These are phyloP conservation scores for Pleurostoma richardsiae DNA, from an alignment of 2,329 filamentous ascomycete species.

Conservation along the genomic window DNA sequence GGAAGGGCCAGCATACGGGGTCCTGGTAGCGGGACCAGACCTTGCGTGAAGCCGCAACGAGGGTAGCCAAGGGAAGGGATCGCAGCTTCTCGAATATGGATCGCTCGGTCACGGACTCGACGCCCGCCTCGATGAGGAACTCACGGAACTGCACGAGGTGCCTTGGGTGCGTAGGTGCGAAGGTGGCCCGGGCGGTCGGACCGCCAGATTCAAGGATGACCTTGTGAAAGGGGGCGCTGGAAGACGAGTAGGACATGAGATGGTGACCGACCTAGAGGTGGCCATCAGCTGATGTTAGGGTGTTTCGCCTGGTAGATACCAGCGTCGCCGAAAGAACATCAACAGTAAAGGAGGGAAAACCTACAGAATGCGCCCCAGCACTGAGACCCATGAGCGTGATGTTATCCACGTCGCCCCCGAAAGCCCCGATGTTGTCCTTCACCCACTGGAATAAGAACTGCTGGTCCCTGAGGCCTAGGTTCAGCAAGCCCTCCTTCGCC, in stretches of 20 bases:
- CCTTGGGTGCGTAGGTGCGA: constrained; percentile 46
- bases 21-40: constrained; percentile 38
- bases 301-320: too few relatives aligned
- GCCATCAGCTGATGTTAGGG: neutral
- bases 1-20: constrained; percentile 57
- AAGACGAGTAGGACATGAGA: constrained; percentile 41
- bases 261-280: constrained; percentile 58
- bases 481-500: constrained; percentile 50
- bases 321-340: too few relatives aligned
- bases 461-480: constrained; percentile 62
- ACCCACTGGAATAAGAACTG: constrained; percentile 56
- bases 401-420: constrained; percentile 54
- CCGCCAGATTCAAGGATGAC: constrained; percentile 54
- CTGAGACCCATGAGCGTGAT: constrained; percentile 59
- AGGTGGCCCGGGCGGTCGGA: constrained; percentile 49
- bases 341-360: constrained; percentile 10
- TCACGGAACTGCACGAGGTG: constrained; percentile 52
- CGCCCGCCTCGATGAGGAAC: constrained; percentile 45
- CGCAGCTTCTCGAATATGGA: constrained; percentile 47
- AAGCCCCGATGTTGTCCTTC: constrained; percentile 49
- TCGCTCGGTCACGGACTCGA: constrained; percentile 41
- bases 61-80: constrained; percentile 27
- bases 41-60: constrained; percentile 33
- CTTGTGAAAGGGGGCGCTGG: constrained; percentile 43
- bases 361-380: constrained; percentile 58